phyloP scores from a whole-genome alignment of 495 filamentous ascomycete genomes.

The Penicillium egyptiacum region DNA sequence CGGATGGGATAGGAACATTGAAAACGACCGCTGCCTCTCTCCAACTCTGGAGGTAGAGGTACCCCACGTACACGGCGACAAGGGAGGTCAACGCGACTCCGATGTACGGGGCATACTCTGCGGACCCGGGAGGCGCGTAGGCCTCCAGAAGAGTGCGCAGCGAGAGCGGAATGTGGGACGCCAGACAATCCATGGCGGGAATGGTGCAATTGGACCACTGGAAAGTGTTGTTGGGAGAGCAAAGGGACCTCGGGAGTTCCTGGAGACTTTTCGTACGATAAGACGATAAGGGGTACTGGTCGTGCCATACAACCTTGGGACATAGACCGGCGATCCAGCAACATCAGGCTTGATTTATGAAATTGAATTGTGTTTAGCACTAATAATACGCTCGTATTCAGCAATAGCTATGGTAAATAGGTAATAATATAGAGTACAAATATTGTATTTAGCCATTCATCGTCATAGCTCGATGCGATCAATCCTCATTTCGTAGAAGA shows the following conservation, averaged over 20 bases:
- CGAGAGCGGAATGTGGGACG: constrained; percentile 27
- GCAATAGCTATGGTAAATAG: no score
- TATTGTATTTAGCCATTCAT: neutral
- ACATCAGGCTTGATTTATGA: neutral
- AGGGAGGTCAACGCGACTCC: constrained; percentile 38
- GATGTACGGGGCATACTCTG: constrained; percentile 25
- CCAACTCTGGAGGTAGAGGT: constrained; percentile 33
- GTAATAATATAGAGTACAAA: neutral
- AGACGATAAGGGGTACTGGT: constrained; percentile 11
- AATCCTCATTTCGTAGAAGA: neutral
- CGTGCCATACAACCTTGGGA: neutral
- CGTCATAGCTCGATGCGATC: neutral
- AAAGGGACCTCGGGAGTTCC: constrained; percentile 1
- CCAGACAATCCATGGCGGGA: constrained; percentile 34
- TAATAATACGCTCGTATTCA: no score
- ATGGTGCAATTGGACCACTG: constrained; percentile 18
- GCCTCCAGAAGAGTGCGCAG: constrained; percentile 27
- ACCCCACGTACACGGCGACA: constrained; percentile 37
- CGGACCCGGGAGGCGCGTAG: constrained; percentile 14
- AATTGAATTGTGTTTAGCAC: no score
- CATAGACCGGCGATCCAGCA: neutral
- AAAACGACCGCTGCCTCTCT: constrained; percentile 57
- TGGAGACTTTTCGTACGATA: constrained; percentile 20
- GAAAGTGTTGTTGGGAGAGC: constrained; percentile 9
- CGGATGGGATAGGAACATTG: constrained; percentile 57